Conservation (phyloP, 2,329 filamentous ascomycete genomes). For the Aureobasidium vineae region DNA sequence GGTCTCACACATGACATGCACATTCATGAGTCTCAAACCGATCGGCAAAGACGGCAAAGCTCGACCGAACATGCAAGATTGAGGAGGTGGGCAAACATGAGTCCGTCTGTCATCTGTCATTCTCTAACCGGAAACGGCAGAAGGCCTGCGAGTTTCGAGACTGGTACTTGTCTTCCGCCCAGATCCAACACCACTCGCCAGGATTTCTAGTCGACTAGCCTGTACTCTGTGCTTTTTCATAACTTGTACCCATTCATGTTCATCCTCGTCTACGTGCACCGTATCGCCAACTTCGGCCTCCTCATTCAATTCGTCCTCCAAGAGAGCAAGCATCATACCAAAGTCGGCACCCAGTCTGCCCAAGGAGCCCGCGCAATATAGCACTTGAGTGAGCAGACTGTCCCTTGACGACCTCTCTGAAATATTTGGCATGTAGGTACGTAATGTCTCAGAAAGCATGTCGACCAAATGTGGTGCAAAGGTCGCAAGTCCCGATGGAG, state of each 20-base stretch:
- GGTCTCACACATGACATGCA: not conserved
- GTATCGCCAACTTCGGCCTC: slow-evolving; percentile 60
- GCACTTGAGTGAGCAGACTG: slow-evolving; percentile 83
- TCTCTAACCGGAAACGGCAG: slow-evolving; percentile 11
- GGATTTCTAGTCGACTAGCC: slow-evolving; percentile 69
- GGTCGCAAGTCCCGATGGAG: slow-evolving; percentile 71
- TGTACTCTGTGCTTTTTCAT: slow-evolving; percentile 84
- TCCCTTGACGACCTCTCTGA: slow-evolving; percentile 77
- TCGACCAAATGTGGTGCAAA: slow-evolving; percentile 82
- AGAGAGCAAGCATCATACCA: slow-evolving; percentile 73
- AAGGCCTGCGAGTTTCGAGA: slow-evolving; percentile 22
- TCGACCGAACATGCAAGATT: slow-evolving; percentile 10
- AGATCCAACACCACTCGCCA: slow-evolving; percentile 45
- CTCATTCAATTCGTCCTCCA: slow-evolving; percentile 50
- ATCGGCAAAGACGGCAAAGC: slow-evolving; percentile 20
- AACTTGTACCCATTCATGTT: slow-evolving; percentile 78
- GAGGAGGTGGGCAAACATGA: slow-evolving; percentile 8
- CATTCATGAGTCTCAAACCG: not conserved
- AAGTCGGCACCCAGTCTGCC: slow-evolving; percentile 91
- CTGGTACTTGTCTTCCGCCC: slow-evolving; percentile 32
- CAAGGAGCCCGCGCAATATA: slow-evolving; percentile 90
- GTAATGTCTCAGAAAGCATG: slow-evolving; percentile 74
- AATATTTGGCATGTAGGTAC: slow-evolving; percentile 75
- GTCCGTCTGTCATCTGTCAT: slow-evolving; percentile 14
- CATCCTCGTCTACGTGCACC: slow-evolving; percentile 59